Conservation (phyloP, 495 filamentous ascomycete species). For the Patellaria atrata region DNA sequence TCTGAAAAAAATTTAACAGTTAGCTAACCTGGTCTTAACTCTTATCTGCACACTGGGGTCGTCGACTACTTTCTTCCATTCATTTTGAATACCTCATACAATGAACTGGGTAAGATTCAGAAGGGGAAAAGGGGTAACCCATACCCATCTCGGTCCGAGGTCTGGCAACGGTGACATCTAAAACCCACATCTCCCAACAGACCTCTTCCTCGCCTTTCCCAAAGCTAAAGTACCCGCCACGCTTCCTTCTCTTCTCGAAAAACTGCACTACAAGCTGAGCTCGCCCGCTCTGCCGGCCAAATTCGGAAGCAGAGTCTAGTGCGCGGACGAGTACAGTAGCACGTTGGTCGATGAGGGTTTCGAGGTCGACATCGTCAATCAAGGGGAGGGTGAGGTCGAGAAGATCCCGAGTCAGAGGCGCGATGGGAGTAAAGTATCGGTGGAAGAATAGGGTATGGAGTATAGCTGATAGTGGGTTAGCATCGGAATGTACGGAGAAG, state of each 20-base stretch:
- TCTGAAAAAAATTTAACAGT: conserved; percentile 35
- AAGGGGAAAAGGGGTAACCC: conserved; percentile 14
- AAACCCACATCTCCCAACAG: conserved; percentile 90
- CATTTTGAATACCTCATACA: not conserved
- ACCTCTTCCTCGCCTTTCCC: conserved; percentile 76
- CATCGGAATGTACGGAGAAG: too few relatives aligned
- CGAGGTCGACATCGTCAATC: conserved; percentile 78
- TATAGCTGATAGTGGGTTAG: conserved; percentile 43
- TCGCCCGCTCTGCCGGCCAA: conserved; percentile 34
- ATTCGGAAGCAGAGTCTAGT: conserved; percentile 24
- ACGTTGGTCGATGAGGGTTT: conserved; percentile 82
- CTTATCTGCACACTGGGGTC: not conserved
- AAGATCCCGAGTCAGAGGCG: conserved; percentile 75
- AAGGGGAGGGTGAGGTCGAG: conserved; percentile 83
- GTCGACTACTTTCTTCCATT: not conserved
- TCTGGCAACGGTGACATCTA: conserved; percentile 81
- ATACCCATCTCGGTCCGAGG: conserved; percentile 78
- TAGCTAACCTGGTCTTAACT: not conserved
- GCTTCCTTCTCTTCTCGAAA: conserved; percentile 79
- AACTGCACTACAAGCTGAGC: conserved; percentile 82
- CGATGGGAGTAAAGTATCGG: conserved; percentile 79
- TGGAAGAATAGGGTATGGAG: conserved; percentile 99
- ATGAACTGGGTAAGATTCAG: not conserved
- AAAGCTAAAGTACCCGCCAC: conserved; percentile 58
- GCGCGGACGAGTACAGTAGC: conserved; percentile 58